Base-by-base conservation (phyloP, 805 yeast species). In the Nakazawaea wickerhamii region DNA sequence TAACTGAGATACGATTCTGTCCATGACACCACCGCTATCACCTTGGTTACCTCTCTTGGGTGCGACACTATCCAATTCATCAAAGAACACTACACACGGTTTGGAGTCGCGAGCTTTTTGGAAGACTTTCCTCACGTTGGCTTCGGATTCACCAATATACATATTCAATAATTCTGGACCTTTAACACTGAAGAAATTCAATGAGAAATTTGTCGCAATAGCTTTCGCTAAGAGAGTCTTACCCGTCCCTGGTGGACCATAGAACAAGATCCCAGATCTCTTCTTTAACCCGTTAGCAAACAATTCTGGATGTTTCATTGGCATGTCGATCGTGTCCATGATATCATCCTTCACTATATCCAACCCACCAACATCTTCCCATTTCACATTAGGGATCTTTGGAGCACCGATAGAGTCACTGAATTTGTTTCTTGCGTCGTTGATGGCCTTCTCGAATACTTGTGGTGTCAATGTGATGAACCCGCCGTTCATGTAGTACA, bases 191-290 rank as follows among this genome's bases (percentile, higher is more conserved):
- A 93, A 90, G 61, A 93, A 93, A 60, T 93, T 93, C 48, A 93
- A 70, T 3, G 96, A 84, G 61, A 91, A 93, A 51, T 90, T 87
- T 0, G 97, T 87, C 2, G 99, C 99, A 52, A 93, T 93, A 0
- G 98, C 98, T 60, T 93, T 93, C 10, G 99, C 99, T 46, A 93
- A 70, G 22, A 93, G 68, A 0, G 99, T 93, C 59, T 93, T 93
- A 52, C 99, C 99, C 0, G 99, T 93, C 19, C 99, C 99, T 0
- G 99, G 99, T 0, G 99, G 99, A 0, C 99, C 99, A 64, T 93
- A 93, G 59, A 93, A 89, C 49, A 93, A 64, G 30, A 93, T 85
- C 38, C 99, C 99, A 55, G 95, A 82, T 61, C 99, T 74, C 58
- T 91, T 91, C 60, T 93, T 91, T 58, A 93, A 76, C 0, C 98